phyloP scores from a whole-genome alignment of 2,329 filamentous ascomycete species.

The Neopestalotiopsis sp. region DNA sequence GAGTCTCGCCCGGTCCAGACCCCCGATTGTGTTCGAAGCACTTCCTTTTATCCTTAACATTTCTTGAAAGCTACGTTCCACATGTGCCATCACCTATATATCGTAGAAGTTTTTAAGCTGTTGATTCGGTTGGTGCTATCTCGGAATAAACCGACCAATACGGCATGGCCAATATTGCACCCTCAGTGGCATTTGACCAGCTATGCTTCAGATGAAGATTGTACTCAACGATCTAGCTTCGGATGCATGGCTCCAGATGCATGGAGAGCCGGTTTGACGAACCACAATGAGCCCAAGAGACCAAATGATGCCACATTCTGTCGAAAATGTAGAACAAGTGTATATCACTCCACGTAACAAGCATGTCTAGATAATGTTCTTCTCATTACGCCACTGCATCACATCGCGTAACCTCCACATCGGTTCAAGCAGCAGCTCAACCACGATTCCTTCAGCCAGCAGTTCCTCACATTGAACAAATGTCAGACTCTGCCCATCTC shows the following conservation, averaged over 20 bases:
- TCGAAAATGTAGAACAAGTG: neutral
- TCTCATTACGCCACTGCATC: constrained; percentile 1
- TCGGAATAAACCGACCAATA: neutral
- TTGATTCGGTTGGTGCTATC: neutral
- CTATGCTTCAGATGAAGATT: neutral
- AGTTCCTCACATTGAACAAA: neutral
- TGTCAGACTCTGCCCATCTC: neutral
- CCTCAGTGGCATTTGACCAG: neutral
- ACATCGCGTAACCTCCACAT: constrained; percentile 1
- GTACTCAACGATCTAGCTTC: neutral
- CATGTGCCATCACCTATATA: neutral
- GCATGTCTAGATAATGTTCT: neutral
- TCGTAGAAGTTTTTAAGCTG: neutral
- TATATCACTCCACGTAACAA: neutral
- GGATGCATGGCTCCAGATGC: too few relatives aligned
- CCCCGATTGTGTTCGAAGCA: constrained; percentile 1
- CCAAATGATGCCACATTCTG: neutral
- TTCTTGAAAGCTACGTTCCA: neutral
- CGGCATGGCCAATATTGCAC: neutral
- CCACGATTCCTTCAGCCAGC: neutral
- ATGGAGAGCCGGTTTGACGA: constrained; percentile 1
- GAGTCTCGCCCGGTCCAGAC: neutral
- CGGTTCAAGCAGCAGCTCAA: neutral
- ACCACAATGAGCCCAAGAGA: neutral
- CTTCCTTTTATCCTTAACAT: neutral